Base-by-base conservation (phyloP, 2,329 filamentous ascomycete species). In the Penicillium frequentans region DNA sequence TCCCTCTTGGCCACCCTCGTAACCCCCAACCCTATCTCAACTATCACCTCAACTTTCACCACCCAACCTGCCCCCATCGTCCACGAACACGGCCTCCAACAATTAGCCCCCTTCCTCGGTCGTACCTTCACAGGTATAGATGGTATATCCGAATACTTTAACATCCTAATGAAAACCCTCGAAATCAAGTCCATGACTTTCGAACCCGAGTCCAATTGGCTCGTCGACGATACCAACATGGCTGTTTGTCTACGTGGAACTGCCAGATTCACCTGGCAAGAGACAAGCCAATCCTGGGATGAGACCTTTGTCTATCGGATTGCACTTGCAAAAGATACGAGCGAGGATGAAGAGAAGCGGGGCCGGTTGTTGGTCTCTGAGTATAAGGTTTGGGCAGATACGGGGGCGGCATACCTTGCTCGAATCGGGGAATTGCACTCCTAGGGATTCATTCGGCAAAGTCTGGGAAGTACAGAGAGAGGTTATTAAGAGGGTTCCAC, bases 321-420 rank as follows among this genome's bases (percentile, higher is more conserved):
- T 43, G 68, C 63, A 43, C 60, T 78, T 52, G 71, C 68, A n/a
- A 59, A 65, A 56, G 69, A 76, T 31, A 39, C 56, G 13, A 52
- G 35, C 42, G 43, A 27, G 7, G 39, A 35, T 14, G 45, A 46
- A 7, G 39, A 27, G 10, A 49, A 46, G 13, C 58, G 47, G 10
- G 49, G 26, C 5, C 24, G 42, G 37, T 54, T 70, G 46, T 75
- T 72, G 57, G 70, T 79, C n/a, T 65, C 64, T 31, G 73, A 70
- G 51, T 79, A 78, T 68, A 64, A 70, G 43, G 69, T 79, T 27
- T 79, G 77, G 77, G 75, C 74, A 16, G 77, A 79, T 71, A 75
- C 73, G 3, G 77, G 76, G 21, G 76, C 76, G 33, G 75, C 74
- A 26, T 77, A 77, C 68, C 64, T 79, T 55, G 76, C 76, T 24